Conservation (phyloP, 2,329 filamentous ascomycete species). For the Penicillium sp. region DNA sequence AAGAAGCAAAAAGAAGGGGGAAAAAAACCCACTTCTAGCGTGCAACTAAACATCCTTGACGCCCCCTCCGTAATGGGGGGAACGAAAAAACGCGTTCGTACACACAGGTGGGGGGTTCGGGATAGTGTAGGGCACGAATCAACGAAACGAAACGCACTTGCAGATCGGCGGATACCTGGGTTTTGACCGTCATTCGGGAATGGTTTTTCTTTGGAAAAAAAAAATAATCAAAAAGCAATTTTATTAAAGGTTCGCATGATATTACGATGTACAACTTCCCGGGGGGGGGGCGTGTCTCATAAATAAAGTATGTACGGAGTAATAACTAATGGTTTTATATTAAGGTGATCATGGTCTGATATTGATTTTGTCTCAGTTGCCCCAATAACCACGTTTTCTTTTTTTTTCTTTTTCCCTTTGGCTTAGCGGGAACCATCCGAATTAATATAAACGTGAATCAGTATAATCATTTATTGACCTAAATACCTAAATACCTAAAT, state of each 20-base stretch:
- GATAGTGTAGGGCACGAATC: background rate
- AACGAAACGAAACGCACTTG: background rate
- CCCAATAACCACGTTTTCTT: background rate
- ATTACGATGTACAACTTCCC: no score
- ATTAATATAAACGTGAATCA: background rate
- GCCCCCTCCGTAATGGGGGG: background rate
- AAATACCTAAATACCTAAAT: background rate
- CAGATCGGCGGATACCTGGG: slow-evolving; percentile 7
- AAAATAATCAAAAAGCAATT: background rate
- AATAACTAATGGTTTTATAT: no score
- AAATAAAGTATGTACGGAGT: background rate
- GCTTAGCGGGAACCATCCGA: background rate
- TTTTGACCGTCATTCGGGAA: background rate
- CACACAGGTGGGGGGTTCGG: slow-evolving; percentile 2
- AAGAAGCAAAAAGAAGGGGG: slow-evolving; percentile 2
- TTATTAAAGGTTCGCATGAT: background rate
- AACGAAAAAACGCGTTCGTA: slow-evolving; percentile 1
- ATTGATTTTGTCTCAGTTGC: slow-evolving; percentile 9
- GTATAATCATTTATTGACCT: background rate
- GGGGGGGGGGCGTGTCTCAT: background rate
- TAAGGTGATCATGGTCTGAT: background rate
- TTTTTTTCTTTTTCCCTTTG: background rate
- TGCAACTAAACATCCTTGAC: slow-evolving; percentile 7
- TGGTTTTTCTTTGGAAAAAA: background rate
- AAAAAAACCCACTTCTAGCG: background rate